Evolutionary conservation across 345 rosid genomes (phyloP).

Genomic region (Syzygium jambos): DNA sequence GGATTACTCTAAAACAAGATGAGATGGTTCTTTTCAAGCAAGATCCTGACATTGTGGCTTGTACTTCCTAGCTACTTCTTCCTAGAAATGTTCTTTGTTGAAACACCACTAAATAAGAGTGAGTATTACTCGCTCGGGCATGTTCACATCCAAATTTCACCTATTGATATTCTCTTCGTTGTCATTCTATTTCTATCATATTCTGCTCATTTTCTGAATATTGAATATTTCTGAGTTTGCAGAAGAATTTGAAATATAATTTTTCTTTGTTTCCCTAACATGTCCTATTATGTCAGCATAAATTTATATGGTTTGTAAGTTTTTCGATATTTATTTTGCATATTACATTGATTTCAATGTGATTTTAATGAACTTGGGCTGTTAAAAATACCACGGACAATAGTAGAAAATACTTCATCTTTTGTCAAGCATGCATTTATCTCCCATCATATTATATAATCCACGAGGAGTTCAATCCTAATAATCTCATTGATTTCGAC

Average conservation of each 20-base stretch:
- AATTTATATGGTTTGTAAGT: background rate
- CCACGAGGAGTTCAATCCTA: background rate
- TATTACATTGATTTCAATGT: no score
- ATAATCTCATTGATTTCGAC: background rate
- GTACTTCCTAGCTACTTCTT: background rate
- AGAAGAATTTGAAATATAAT: background rate
- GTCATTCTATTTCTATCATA: background rate
- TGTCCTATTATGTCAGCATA: background rate
- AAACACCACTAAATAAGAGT: background rate
- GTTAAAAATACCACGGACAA: background rate
- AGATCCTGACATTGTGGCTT: background rate
- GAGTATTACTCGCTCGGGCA: background rate
- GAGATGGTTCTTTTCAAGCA: background rate
- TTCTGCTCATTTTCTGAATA: background rate
- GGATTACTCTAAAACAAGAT: conserved; percentile 21
- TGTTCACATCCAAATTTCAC: background rate
- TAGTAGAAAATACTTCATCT: background rate
- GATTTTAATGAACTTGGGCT: background rate
- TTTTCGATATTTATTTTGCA: no score
- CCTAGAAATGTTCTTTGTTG: background rate
- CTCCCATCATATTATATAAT: background rate
- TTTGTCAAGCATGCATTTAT: background rate
- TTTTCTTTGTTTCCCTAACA: background rate
- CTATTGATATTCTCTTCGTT: background rate
- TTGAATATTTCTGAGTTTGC: background rate